These are phyloP conservation scores for Annulohypoxylon moriforme DNA, from an alignment of 495 filamentous ascomycete species.

Conservation along the genomic window DNA sequence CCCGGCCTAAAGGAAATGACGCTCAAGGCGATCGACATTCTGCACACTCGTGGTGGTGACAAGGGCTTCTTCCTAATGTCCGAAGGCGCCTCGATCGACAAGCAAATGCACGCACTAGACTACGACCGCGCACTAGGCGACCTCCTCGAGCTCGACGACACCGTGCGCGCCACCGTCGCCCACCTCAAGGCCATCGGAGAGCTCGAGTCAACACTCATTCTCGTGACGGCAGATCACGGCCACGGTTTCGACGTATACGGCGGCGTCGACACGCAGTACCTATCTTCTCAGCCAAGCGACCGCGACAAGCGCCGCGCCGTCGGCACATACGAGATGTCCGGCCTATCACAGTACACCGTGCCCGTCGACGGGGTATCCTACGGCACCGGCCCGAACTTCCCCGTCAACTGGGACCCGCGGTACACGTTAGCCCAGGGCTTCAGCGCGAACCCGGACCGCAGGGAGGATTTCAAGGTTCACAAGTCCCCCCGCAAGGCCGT, in stretches of 20 bases:
- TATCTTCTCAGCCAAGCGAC: constrained; percentile 66
- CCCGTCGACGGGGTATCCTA: constrained; percentile 59
- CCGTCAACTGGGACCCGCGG: constrained; percentile 78
- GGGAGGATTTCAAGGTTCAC: constrained; percentile 74
- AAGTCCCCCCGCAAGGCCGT: constrained; percentile 69
- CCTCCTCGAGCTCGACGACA: constrained; percentile 80
- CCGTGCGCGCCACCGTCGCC: constrained; percentile 72
- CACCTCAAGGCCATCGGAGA: constrained; percentile 67
- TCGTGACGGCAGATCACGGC: constrained; percentile 81
- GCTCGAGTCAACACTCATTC: constrained; percentile 72
- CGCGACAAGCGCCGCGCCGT: constrained; percentile 74
- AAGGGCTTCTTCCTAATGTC: constrained; percentile 82
- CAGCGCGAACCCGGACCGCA: constrained; percentile 71
- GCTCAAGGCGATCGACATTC: constrained; percentile 77
- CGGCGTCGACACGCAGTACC: constrained; percentile 66
- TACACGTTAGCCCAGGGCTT: constrained; percentile 76
- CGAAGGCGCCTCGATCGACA: constrained; percentile 80
- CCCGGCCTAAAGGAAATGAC: constrained; percentile 86
- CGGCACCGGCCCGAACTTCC: constrained; percentile 74
- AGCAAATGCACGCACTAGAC: constrained; percentile 81
- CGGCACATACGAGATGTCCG: constrained; percentile 72
- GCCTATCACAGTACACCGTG: constrained; percentile 74
- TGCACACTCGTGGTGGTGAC: constrained; percentile 68
- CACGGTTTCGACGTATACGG: constrained; percentile 76
- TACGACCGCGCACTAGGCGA: constrained; percentile 82